phyloP scores from a whole-genome alignment of 2,329 filamentous ascomycete species.

The Helotiales sp. region DNA sequence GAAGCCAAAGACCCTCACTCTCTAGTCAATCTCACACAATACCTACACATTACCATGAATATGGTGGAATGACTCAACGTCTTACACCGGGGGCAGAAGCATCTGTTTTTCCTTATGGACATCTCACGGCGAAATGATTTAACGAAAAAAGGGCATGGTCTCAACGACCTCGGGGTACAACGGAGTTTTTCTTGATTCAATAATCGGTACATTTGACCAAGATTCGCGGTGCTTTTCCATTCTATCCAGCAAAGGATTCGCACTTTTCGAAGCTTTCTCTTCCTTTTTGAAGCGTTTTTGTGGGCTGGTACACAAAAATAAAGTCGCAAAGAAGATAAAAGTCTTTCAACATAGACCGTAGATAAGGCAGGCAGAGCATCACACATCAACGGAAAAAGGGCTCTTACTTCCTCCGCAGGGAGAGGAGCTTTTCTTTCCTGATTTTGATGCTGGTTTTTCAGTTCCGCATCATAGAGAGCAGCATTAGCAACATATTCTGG shows the following conservation, averaged over 20 bases:
- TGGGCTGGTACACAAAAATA: constrained; percentile 17
- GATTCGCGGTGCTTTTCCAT: constrained; percentile 8
- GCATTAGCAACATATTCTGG: constrained; percentile 43
- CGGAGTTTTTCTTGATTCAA: constrained; percentile 33
- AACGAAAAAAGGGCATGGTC: constrained; percentile 42
- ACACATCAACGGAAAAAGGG: constrained; percentile 10
- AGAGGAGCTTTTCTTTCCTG: constrained; percentile 5
- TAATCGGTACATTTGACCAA: constrained; percentile 25
- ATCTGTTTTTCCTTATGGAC: constrained; percentile 36
- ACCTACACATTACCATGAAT: constrained; percentile 32
- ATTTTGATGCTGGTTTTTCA: constrained; percentile 25
- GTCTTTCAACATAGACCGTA: constrained; percentile 48
- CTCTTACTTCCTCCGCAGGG: not conserved
- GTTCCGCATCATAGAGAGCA: constrained; percentile 35
- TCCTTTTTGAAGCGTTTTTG: constrained; percentile 12
- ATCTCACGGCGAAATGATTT: constrained; percentile 44
- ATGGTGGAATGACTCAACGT: constrained; percentile 43
- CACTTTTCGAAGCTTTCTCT: constrained; percentile 34
- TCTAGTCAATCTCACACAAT: constrained; percentile 61
- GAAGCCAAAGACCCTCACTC: constrained; percentile 93
- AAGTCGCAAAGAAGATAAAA: constrained; percentile 38
- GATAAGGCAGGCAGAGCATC: constrained; percentile 36
- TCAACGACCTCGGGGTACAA: constrained; percentile 43
- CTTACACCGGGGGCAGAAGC: constrained; percentile 31
- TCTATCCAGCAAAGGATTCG: constrained; percentile 2